A percentile compares a stretch with the other conserved stretches of the same genome.
Conservation (phyloP, 495 filamentous ascomycete species). For the Penicillium malachiteum region DNA sequence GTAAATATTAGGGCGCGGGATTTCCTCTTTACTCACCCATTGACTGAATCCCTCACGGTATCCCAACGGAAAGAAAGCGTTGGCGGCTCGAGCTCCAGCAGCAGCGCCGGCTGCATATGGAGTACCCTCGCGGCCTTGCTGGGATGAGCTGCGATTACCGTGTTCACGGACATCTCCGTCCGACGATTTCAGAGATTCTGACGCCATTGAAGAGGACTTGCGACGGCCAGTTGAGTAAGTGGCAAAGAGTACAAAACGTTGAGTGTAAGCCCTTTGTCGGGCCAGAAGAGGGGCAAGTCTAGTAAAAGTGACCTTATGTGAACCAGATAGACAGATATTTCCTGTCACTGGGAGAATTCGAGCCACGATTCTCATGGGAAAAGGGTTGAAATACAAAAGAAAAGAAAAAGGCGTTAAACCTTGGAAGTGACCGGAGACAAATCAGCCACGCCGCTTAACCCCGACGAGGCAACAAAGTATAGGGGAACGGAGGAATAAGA, state of each 20-base stretch:
- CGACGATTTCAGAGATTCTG: slow-evolving; percentile 38
- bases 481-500: slow-evolving; percentile 6
- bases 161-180: slow-evolving; percentile 29
- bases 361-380: slow-evolving; percentile 15
- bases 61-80: slow-evolving; percentile 72
- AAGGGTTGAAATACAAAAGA: slow-evolving; percentile 7
- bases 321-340: slow-evolving; percentile 6
- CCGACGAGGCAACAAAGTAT: slow-evolving; percentile 19
- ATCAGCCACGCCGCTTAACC: slow-evolving; percentile 26
- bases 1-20: background rate
- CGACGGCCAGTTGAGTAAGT: slow-evolving; percentile 15
- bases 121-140: slow-evolving; percentile 22
- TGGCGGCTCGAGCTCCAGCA: slow-evolving; percentile 32
- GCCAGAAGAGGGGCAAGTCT: slow-evolving; percentile 2
- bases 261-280: slow-evolving; percentile 18
- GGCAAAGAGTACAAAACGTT: slow-evolving; percentile 19
- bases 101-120: slow-evolving; percentile 44
- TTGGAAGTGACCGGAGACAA: slow-evolving; percentile 19
- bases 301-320: background rate
- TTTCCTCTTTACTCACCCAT: slow-evolving; percentile 64
- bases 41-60: slow-evolving; percentile 90
- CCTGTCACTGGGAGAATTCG: slow-evolving; percentile 12
- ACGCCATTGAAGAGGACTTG: slow-evolving; percentile 40
- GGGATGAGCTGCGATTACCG: slow-evolving; percentile 48
- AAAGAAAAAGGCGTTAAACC: background rate